Evolutionary conservation across 352 stramenopile genomes (phyloP).

Genomic region (Phytophthora uliginosa): DNA sequence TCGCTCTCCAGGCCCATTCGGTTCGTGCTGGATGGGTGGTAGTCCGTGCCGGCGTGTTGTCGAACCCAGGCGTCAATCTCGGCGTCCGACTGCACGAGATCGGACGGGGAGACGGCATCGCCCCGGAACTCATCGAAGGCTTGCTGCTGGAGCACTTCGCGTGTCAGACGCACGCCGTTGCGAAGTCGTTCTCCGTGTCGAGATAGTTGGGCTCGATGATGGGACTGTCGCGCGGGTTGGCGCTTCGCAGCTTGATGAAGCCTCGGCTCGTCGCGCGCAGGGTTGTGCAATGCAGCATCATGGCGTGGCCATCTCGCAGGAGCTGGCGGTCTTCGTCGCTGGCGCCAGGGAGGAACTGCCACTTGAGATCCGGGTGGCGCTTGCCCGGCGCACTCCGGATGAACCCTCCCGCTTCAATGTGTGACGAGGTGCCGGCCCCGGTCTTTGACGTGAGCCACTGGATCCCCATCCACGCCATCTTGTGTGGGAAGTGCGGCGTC

Average conservation of each 20-base stretch:
- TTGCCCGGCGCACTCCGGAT: slow-evolving; percentile 60
- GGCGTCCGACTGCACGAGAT: slow-evolving; percentile 57
- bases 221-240: slow-evolving; percentile 66
- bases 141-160: slow-evolving; percentile 86
- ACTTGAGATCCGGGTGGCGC: slow-evolving; percentile 83
- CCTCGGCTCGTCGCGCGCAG: slow-evolving; percentile 87
- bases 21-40: slow-evolving; percentile 90
- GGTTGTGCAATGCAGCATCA: slow-evolving; percentile 86
- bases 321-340: slow-evolving; percentile 36
- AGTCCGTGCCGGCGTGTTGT: slow-evolving; percentile 81
- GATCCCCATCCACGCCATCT: slow-evolving; percentile 80
- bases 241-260: slow-evolving; percentile 75
- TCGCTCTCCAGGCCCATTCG: slow-evolving; percentile 74
- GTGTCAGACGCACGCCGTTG: slow-evolving; percentile 72
- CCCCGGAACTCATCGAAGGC: slow-evolving; percentile 83
- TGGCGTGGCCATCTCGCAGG: slow-evolving; percentile 58
- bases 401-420: slow-evolving; percentile 86
- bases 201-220: slow-evolving; percentile 91
- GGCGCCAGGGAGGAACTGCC: slow-evolving; percentile 85
- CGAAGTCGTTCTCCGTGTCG: slow-evolving; percentile 76
- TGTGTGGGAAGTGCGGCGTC: slow-evolving; percentile 72
- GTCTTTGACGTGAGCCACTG: slow-evolving; percentile 74
- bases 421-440: slow-evolving; percentile 71
- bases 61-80: slow-evolving; percentile 87
- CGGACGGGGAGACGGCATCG: slow-evolving; percentile 71